Base-by-base conservation (phyloP, 2,329 filamentous ascomycete genomes). In the Acephala macrosclerotiorum region DNA sequence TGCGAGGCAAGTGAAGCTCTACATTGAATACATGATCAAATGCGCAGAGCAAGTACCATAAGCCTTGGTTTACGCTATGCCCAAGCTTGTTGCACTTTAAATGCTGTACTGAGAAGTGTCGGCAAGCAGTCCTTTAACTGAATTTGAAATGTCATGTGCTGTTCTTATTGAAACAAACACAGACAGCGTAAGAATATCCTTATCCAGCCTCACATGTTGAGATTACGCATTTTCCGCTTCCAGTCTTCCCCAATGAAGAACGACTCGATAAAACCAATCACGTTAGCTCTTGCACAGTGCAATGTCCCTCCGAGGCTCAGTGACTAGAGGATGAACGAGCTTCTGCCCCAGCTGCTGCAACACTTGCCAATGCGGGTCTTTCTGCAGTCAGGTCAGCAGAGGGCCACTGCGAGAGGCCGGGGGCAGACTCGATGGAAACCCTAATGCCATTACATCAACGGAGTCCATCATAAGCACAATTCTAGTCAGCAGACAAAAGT, bases 1-100 rank as follows among this genome's bases (percentile, higher is more conserved):
- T 42, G 40, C 40, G 40, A 42, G 8, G 45, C 45, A 49, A 49
- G 11, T 49, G n/a, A 49, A n/a, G n/a, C n/a, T n/a, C n/a, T n/a
- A n/a, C n/a, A n/a, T n/a, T n/a, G n/a, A n/a, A n/a, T n/a, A n/a
- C n/a, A n/a, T n/a, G n/a, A n/a, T n/a, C n/a, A n/a, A n/a, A n/a
- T n/a, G n/a, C n/a, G n/a, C n/a, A n/a, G n/a, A n/a, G n/a, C n/a
- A n/a, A n/a, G n/a, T n/a, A n/a, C n/a, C n/a, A n/a, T n/a, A n/a
- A n/a, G n/a, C n/a, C n/a, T n/a, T n/a, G n/a, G n/a, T n/a, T n/a
- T n/a, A n/a, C n/a, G n/a, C n/a, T n/a, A n/a, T n/a, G n/a, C n/a
- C n/a, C 45, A 49, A 49, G n/a, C 45, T 49, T 14, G 45, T 26
- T 49, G 20, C 9, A 4, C 14, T 49, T 49, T 49, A 11, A 9